These are phyloP conservation scores for Chenopodium suecicum DNA, from an alignment of 148 eudicot genomes.

Conservation along the genomic window DNA sequence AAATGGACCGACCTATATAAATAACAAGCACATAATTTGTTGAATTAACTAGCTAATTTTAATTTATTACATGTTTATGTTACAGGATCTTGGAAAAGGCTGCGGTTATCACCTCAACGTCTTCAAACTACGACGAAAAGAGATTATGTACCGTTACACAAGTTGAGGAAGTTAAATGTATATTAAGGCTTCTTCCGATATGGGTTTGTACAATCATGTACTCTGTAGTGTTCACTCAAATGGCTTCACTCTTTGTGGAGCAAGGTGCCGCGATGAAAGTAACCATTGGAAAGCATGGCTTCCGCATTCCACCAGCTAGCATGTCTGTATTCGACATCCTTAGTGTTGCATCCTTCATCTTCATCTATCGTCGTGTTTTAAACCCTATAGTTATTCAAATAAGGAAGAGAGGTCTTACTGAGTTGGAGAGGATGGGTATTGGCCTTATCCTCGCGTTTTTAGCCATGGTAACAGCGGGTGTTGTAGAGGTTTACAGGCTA, in stretches of 20 bases:
- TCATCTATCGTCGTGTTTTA: slow-evolving; percentile 56
- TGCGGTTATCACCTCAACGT: slow-evolving; percentile 30
- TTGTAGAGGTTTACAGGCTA: slow-evolving; percentile 52
- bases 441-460: slow-evolving; percentile 54
- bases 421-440: slow-evolving; percentile 70
- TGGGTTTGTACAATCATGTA: slow-evolving; percentile 77
- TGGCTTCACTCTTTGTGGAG: slow-evolving; percentile 73
- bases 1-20: too few relatives aligned
- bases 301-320: slow-evolving; percentile 76
- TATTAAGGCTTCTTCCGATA: slow-evolving; percentile 67
- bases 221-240: slow-evolving; percentile 81
- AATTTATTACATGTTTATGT: not conserved
- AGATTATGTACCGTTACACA: slow-evolving; percentile 64
- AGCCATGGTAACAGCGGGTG: slow-evolving; percentile 64
- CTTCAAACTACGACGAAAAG: slow-evolving; percentile 33
- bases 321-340: slow-evolving; percentile 78
- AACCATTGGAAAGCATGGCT: slow-evolving; percentile 27
- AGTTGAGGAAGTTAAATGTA: slow-evolving; percentile 84
- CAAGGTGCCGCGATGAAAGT: slow-evolving; percentile 80
- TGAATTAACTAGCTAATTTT: too few relatives aligned
- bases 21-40: too few relatives aligned
- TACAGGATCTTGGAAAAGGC: slow-evolving; percentile 69
- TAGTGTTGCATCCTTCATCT: slow-evolving; percentile 59
- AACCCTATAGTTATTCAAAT: slow-evolving; percentile 42
- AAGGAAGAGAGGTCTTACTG: slow-evolving; percentile 51